phyloP scores from a whole-genome alignment of 2,329 filamentous ascomycete genomes.

The Stachybotrys chlorohalonatus region DNA sequence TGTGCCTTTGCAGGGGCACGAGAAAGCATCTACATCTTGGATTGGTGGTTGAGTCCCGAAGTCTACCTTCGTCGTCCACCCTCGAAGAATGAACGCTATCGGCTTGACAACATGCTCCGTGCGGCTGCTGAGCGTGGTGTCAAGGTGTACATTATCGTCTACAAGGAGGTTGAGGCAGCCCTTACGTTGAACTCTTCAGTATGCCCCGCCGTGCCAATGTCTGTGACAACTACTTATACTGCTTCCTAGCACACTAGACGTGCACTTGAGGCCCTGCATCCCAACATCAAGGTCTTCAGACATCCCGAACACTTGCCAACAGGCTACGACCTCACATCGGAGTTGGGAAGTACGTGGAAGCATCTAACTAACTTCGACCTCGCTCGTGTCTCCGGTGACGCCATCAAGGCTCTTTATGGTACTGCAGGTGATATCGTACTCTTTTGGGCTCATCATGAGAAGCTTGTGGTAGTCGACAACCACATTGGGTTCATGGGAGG shows the following conservation, averaged over 20 bases:
- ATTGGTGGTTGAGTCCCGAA: constrained; percentile 95
- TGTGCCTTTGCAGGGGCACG: constrained; percentile 43
- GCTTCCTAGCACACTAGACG: constrained; percentile 76
- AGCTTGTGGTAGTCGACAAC: constrained; percentile 93
- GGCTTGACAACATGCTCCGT: constrained; percentile 83
- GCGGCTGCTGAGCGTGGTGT: constrained; percentile 84
- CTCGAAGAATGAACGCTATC: constrained; percentile 72
- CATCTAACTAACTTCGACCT: constrained; percentile 42
- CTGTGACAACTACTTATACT: constrained; percentile 70
- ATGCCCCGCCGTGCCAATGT: background rate
- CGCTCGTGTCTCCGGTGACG: constrained; percentile 60
- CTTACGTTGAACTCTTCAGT: constrained; percentile 76
- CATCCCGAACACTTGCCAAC: constrained; percentile 86
- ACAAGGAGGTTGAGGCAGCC: constrained; percentile 76
- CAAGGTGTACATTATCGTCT: constrained; percentile 88
- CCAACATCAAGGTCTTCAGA: constrained; percentile 81
- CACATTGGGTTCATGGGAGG: constrained; percentile 87
- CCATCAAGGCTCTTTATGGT: constrained; percentile 79
- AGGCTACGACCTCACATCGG: constrained; percentile 54
- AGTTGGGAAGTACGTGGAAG: constrained; percentile 56
- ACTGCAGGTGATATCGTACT: constrained; percentile 94
- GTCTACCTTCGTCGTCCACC: constrained; percentile 80
- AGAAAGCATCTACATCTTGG: constrained; percentile 89
- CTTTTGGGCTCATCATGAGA: constrained; percentile 97
- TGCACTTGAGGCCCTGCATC: constrained; percentile 70